Base-by-base conservation (phyloP, 2,329 filamentous ascomycete genomes). In the Neofusicoccum parvum region DNA sequence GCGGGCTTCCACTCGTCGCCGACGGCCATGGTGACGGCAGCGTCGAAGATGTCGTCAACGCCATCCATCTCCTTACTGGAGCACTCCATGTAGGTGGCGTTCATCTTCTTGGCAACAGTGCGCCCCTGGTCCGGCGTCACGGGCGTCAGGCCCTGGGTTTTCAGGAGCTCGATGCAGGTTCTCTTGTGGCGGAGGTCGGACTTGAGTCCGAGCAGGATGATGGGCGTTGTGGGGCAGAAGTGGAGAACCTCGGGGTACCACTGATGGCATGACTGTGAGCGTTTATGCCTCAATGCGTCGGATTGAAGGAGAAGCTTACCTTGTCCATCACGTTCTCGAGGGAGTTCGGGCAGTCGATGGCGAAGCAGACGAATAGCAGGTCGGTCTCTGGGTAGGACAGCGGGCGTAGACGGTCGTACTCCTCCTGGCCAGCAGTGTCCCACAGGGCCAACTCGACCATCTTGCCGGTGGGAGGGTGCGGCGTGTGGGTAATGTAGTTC, bases 211-310 rank as follows among this genome's bases (percentile, higher is more conserved):
- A 97, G 91, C 65, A 99, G 91, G 76, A 99, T 90, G 69, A 99
- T 89, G 27, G 95, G 95, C 1, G 94, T 98, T 74, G 95, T 97
- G 15, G 95, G 95, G 81, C 95, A 98, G 84, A 99, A 99, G 81
- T 99, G 95, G 65, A 98, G 88, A 73, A 99, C 95, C 83, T 99
- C 95, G 67, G 95, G 95, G 75, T 97, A 99, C 95, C 95, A 99
- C 95, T 98, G 72, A 54, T 3, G 36, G 46, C 9, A 23, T 15
- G 39, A 14, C 23, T 10, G 23, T 46, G 17, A 76, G 73, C 56
- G 56, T 3, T 27, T 39, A 15, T 48, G n/a, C 12, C 36, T 59
- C 53, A 12, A 58, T 27, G 62, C n/a, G 46, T 17, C 23, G 37
- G 34, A 10, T 46, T 11, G 43, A 46, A 53, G 62, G 60, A 23